A percentile compares a stretch with the other conserved stretches of the same genome.
These are phyloP conservation scores for Lithospermum erythrorhizon DNA, from an alignment of 257 asterid species.

Conservation along the genomic window DNA sequence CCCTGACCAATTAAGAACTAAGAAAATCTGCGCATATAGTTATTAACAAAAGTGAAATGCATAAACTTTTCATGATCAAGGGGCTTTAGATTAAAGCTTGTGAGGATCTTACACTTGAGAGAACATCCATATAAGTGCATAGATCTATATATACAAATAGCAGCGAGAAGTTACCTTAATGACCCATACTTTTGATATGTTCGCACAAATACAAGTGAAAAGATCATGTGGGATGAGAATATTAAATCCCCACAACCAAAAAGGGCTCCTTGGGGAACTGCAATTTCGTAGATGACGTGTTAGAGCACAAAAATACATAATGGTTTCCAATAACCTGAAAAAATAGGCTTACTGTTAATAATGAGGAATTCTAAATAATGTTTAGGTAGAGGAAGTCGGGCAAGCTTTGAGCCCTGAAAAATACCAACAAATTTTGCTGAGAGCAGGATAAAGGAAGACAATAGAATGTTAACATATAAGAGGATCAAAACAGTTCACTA, in stretches of 20 bases:
- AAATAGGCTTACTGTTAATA: conserved; percentile 31
- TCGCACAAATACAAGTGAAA: conserved; percentile 84
- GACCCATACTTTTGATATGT: conserved; percentile 84
- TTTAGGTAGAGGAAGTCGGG: conserved; percentile 75
- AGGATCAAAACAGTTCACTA: no score
- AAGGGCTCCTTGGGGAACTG: conserved; percentile 89
- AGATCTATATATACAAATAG: background rate
- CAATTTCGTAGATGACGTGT: conserved; percentile 6
- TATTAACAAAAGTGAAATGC: background rate
- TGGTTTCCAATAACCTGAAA: background rate
- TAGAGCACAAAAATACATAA: conserved; percentile 3
- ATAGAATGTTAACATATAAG: no score
- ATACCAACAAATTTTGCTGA: background rate
- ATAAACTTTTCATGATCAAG: background rate
- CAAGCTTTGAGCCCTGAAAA: conserved; percentile 84
- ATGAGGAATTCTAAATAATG: conserved; percentile 46
- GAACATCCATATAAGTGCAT: background rate
- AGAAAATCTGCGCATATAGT: no score
- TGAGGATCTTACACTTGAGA: background rate
- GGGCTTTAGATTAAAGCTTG: no score
- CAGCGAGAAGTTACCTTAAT: conserved; percentile 38
- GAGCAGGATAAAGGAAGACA: background rate
- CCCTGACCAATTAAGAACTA: no score
- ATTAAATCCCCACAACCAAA: conserved; percentile 96
- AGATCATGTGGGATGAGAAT: conserved; percentile 97